Percentiles rank a stretch among this genome's conserved stretches.
Conservation (phyloP, 1,284 basidiomycete genomes). For the Puccinia triticina region DNA sequence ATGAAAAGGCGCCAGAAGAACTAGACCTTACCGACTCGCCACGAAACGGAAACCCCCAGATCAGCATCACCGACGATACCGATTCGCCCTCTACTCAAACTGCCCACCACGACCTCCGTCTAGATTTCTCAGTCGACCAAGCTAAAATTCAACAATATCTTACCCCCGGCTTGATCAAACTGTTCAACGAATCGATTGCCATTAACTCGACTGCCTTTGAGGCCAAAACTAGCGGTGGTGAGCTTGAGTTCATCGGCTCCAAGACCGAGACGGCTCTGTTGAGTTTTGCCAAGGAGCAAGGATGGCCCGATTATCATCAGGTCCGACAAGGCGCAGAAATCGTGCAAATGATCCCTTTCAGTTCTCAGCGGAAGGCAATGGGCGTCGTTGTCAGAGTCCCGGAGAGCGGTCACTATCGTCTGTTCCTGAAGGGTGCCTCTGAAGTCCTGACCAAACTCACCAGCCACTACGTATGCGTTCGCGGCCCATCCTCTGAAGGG, state of each 20-base stretch:
- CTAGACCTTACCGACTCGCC: not conserved
- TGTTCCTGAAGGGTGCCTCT: slow-evolving; percentile 60
- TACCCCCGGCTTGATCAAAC: slow-evolving; percentile 20
- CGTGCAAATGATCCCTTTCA: slow-evolving; percentile 60
- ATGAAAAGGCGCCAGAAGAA: slow-evolving; percentile 60
- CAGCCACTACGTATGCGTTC: slow-evolving; percentile 33
- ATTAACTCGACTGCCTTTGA: slow-evolving; percentile 54
- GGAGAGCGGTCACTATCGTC: slow-evolving; percentile 56
- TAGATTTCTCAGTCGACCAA: slow-evolving; percentile 52
- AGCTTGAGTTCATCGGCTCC: slow-evolving; percentile 59
- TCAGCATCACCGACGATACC: slow-evolving; percentile 20
- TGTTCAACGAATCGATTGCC: slow-evolving; percentile 53
- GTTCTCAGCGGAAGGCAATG: slow-evolving; percentile 62
- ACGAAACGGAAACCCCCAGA: slow-evolving; percentile 16
- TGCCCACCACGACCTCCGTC: slow-evolving; percentile 39
- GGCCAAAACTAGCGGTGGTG: slow-evolving; percentile 22
- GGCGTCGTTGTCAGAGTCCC: slow-evolving; percentile 60
- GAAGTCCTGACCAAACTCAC: slow-evolving; percentile 58
- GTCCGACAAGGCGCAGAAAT: slow-evolving; percentile 58
- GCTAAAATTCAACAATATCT: slow-evolving; percentile 7
- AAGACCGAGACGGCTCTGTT: slow-evolving; percentile 61
- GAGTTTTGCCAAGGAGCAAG: slow-evolving; percentile 77
- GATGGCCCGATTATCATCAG: slow-evolving; percentile 69
- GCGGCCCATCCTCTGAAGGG: slow-evolving; percentile 16
- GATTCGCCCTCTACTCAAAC: slow-evolving; percentile 11